Evolutionary conservation across 2,329 filamentous ascomycete genomes (phyloP).

Genomic region (Phoma sp.): DNA sequence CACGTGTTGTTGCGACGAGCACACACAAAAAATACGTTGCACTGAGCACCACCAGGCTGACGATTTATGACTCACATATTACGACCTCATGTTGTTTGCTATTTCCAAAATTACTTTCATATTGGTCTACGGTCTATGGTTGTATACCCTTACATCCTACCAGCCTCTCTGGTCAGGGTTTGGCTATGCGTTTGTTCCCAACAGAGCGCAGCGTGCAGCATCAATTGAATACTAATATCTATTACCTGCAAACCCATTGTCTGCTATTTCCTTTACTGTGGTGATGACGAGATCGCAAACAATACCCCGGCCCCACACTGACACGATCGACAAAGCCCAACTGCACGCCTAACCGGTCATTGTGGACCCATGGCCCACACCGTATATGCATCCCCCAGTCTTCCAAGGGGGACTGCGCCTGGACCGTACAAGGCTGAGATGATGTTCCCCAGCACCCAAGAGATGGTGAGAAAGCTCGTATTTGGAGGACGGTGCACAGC

Average conservation of each 20-base stretch:
- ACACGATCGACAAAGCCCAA: conserved; percentile 1
- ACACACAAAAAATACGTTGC: conserved; percentile 7
- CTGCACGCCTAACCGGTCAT: conserved; percentile 15
- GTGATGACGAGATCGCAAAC: neutral
- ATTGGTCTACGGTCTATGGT: neutral
- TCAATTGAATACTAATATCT: conserved; percentile 2
- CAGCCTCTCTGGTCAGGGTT: neutral
- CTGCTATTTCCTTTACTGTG: neutral
- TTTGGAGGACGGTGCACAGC: neutral
- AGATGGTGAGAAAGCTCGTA: neutral
- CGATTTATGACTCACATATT: conserved; percentile 11
- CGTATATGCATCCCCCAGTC: conserved; percentile 4
- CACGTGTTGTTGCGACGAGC: neutral
- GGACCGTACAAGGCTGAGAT: conserved; percentile 5
- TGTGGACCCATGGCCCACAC: conserved; percentile 10
- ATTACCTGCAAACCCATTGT: neutral
- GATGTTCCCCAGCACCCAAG: neutral
- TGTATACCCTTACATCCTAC: neutral
- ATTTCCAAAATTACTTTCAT: neutral
- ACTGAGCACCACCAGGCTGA: conserved; percentile 2
- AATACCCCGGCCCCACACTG: neutral
- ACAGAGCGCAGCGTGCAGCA: neutral
- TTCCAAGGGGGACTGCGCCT: neutral
- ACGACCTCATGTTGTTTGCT: neutral
- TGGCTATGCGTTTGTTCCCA: neutral